Conservation (phyloP, 208 protist genomes). For the Trichomonas tenax region DNA sequence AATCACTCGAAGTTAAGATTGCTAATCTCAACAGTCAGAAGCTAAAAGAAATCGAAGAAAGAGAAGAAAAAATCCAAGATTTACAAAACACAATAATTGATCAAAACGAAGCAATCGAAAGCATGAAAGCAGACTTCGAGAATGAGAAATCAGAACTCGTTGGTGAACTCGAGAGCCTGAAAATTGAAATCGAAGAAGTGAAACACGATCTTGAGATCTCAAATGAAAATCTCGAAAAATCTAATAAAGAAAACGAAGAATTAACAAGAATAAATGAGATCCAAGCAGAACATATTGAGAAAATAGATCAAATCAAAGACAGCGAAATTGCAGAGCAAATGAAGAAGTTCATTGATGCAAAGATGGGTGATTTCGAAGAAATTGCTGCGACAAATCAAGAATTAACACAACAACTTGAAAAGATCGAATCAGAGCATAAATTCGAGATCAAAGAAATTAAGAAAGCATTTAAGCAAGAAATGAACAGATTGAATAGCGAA, state of each 20-base stretch:
- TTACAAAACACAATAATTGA: neutral
- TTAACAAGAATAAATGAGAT: neutral
- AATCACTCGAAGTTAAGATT: neutral
- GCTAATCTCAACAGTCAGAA: neutral
- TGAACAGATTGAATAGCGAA: neutral
- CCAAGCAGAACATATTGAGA: neutral
- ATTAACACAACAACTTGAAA: neutral
- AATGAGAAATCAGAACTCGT: neutral
- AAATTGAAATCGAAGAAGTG: neutral
- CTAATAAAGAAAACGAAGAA: neutral
- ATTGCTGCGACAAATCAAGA: neutral
- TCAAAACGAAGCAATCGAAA: neutral
- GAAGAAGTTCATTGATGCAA: neutral
- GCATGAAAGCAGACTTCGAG: neutral
- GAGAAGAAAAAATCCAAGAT: neutral
- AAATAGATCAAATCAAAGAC: neutral
- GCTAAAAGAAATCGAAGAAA: neutral
- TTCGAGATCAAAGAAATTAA: neutral
- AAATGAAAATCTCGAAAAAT: neutral
- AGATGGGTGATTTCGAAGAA: neutral
- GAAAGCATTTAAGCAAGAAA: neutral
- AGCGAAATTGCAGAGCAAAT: neutral
- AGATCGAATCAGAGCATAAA: neutral
- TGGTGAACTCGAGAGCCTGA: neutral
- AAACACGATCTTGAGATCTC: neutral